Base-by-base conservation (phyloP, 179 eudicot genomes). In the Spinacia oleracea region DNA sequence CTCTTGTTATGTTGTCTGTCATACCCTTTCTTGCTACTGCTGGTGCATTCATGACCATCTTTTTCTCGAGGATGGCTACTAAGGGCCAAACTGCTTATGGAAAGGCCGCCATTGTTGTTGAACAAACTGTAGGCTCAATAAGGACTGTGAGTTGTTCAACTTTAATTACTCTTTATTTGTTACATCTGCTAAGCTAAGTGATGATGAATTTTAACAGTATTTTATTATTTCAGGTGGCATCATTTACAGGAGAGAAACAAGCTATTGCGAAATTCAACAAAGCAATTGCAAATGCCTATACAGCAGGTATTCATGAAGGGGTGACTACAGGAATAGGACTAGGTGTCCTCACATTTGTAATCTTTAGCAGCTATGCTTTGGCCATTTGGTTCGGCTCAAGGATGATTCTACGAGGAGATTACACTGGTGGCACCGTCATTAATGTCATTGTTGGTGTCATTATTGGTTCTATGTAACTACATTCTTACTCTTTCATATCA, bases 41-140 rank as follows among this genome's bases (percentile, higher is more conserved):
- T 32, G 84, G 82, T 43, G 84, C 80, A 21, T 21, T 84, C 71
- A 83, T 88, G 89, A 68, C 83, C 29, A 16, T 82, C 32, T 12
- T 87, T 8, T 15, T 89, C 23, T 68, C 82, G 25, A 93, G 82
- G 81, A 80, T 83, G 50, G 82, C 89, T n/a, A 46, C 86, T 0
- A 80, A 68, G 11, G 89, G 87, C 6, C 97, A 93, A 81, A 67
- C 72, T 51, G 86, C 96, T 70, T 88, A 90, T 80, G 63, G 84
- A n/a, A 75, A 76, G 77, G 97, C 96, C 25, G 89, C 91, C 21
- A 77, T 59, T 69, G 81, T 90, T 12, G 97, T 85, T 58, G 89
- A 93, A 67, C 92, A 93, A 77, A 87, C 93, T 42, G 81, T 93
- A 70, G 86, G 89, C 45, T 81, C 91, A 31, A 90, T 92, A 18